Percentiles rank a stretch among this genome's conserved stretches.
Evolutionary conservation across 2,329 filamentous ascomycete species (phyloP).

Genomic region (Davidsoniella neocaledoniae): DNA sequence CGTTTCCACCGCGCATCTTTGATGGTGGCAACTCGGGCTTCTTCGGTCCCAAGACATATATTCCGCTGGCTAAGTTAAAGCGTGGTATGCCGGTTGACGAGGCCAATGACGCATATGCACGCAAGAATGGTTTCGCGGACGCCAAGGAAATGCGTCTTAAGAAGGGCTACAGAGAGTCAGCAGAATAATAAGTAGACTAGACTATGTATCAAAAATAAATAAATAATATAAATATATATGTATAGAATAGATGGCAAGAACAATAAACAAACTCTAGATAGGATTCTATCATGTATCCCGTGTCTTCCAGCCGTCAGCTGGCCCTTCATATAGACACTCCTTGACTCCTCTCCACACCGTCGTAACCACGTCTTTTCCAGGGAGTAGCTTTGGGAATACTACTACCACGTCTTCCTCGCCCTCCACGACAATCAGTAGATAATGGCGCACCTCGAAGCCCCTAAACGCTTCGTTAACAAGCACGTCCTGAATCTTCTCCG

Average conservation of each 20-base stretch:
- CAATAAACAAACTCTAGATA: not conserved
- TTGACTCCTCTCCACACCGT: slow-evolving; percentile 77
- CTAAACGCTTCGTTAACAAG: slow-evolving; percentile 90
- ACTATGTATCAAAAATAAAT: not conserved
- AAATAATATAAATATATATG: not conserved
- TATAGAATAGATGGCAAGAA: slow-evolving; percentile 9
- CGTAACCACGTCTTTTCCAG: slow-evolving; percentile 59
- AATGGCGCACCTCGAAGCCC: slow-evolving; percentile 81
- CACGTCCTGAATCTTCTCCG: slow-evolving; percentile 79
- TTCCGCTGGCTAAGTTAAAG: slow-evolving; percentile 35
- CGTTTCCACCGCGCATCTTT: slow-evolving; percentile 22
- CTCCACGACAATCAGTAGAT: slow-evolving; percentile 77
- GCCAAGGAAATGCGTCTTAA: slow-evolving; percentile 30
- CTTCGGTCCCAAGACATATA: slow-evolving; percentile 26
- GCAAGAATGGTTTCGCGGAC: slow-evolving; percentile 38
- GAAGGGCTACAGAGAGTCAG: slow-evolving; percentile 18
- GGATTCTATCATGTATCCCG: not conserved
- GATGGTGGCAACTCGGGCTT: slow-evolving; percentile 38
- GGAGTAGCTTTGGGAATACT: slow-evolving; percentile 76
- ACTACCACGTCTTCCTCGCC: slow-evolving; percentile 79
- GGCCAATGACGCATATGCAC: slow-evolving; percentile 45
- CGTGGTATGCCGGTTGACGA: slow-evolving; percentile 33
- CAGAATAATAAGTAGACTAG: slow-evolving; percentile 12
- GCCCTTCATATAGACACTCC: slow-evolving; percentile 54
- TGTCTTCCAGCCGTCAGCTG: slow-evolving; percentile 6